These are phyloP conservation scores for Yamadazyma diddensiae DNA, from an alignment of 1,139 yeast species.

Conservation along the genomic window DNA sequence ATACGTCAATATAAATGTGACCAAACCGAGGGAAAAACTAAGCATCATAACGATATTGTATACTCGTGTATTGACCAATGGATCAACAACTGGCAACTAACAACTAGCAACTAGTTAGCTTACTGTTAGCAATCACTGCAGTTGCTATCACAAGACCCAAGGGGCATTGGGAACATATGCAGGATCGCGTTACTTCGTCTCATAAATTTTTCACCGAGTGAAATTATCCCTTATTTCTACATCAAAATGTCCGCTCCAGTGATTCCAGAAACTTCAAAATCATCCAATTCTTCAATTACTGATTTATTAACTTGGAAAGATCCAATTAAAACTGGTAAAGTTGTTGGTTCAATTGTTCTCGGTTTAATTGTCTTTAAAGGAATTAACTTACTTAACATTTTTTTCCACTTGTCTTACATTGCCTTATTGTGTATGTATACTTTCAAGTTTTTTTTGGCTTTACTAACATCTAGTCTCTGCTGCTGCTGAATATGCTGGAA, in stretches of 20 bases:
- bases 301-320: constrained; percentile 75
- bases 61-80: neutral
- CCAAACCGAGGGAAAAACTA: neutral
- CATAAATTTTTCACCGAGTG: constrained; percentile 5
- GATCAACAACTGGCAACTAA: neutral
- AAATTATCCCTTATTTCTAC: constrained; percentile 8
- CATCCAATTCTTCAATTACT: constrained; percentile 14
- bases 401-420: constrained; percentile 53
- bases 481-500: constrained; percentile 66
- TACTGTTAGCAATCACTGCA: neutral
- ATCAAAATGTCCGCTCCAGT: constrained; percentile 14
- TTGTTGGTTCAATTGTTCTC: constrained; percentile 63
- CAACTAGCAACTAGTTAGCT: neutral
- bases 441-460: neutral
- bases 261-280: constrained; percentile 8
- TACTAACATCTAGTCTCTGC: constrained; percentile 49
- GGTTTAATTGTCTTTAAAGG: constrained; percentile 63
- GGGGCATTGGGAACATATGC: constrained; percentile 1
- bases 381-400: constrained; percentile 65
- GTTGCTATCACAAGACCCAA: constrained; percentile 8
- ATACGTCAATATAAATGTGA: neutral
- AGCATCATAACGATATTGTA: constrained; percentile 1
- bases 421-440: constrained; percentile 44
- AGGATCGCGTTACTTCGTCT: constrained; percentile 5
- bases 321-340: constrained; percentile 75